Evolutionary conservation across 495 filamentous ascomycete species (phyloP).

Genomic region (Podospora australis): DNA sequence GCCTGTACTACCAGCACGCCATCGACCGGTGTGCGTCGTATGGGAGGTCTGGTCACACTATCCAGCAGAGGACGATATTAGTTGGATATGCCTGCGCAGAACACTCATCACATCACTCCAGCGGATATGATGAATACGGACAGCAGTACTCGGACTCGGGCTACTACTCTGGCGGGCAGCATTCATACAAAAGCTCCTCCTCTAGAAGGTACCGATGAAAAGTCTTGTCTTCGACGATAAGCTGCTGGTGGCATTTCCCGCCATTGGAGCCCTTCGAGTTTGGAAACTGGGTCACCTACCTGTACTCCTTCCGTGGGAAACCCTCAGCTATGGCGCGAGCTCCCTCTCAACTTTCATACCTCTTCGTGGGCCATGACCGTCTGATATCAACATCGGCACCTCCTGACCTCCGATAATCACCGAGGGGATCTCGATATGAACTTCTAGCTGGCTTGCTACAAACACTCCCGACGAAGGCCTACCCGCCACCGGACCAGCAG

Average conservation of each 20-base stretch:
- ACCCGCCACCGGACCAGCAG: slow-evolving; percentile 17
- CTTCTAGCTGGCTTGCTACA: no score
- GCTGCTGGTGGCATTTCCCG: slow-evolving; percentile 39
- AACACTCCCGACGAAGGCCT: slow-evolving; percentile 20
- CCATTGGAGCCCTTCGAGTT: slow-evolving; percentile 41
- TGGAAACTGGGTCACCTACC: slow-evolving; percentile 40
- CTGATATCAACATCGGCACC: slow-evolving; percentile 40
- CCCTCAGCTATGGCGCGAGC: slow-evolving; percentile 33
- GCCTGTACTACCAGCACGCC: slow-evolving; percentile 76
- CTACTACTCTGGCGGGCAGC: slow-evolving; percentile 36
- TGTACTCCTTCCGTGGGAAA: slow-evolving; percentile 44
- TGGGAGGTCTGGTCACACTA: slow-evolving; percentile 59
- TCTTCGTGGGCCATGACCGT: slow-evolving; percentile 43
- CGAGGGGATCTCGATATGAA: background rate
- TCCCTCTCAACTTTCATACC: slow-evolving; percentile 43
- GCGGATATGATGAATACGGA: slow-evolving; percentile 18
- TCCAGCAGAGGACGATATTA: slow-evolving; percentile 70
- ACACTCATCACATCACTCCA: slow-evolving; percentile 24
- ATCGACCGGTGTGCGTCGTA: slow-evolving; percentile 71
- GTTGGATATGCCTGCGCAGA: slow-evolving; percentile 68
- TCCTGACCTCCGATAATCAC: slow-evolving; percentile 19
- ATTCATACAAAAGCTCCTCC: slow-evolving; percentile 38
- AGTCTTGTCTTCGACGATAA: slow-evolving; percentile 48
- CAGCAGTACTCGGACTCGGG: slow-evolving; percentile 46
- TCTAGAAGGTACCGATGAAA: slow-evolving; percentile 42